A percentile compares a stretch with the other conserved stretches of the same genome.
Conservation (phyloP, 2,329 filamentous ascomycete genomes). For the Fusarium begoniae region DNA sequence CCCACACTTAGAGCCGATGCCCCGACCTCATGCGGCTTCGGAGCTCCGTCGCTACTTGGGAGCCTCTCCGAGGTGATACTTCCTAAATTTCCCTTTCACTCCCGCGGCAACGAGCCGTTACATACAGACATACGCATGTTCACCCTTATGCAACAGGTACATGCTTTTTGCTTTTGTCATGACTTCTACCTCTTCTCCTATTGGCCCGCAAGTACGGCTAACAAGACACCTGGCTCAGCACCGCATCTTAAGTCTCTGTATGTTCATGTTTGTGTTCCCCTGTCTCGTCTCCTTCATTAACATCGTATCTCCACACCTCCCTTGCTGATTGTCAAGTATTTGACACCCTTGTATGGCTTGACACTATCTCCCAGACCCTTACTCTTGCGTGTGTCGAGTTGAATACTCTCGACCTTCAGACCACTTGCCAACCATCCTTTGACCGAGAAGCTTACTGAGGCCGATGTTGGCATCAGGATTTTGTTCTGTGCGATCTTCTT, state of each 20-base stretch:
- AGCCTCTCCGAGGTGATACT: conserved; percentile 26
- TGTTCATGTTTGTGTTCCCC: background rate
- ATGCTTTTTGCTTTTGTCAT: conserved; percentile 14
- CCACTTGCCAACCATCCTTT: conserved; percentile 76
- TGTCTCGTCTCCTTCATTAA: conserved; percentile 41
- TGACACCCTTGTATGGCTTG: conserved; percentile 97
- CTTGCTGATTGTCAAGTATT: conserved; percentile 85
- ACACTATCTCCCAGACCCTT: conserved; percentile 86
- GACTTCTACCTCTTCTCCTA: background rate
- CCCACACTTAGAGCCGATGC: conserved; percentile 42
- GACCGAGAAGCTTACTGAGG: conserved; percentile 75
- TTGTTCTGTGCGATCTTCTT: conserved; percentile 74
- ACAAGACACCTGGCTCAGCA: background rate
- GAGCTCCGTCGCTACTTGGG: conserved; percentile 37
- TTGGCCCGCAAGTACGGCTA: conserved; percentile 14
- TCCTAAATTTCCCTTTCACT: conserved; percentile 23
- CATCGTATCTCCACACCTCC: conserved; percentile 72
- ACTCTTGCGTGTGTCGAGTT: conserved; percentile 80
- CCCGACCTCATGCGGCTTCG: conserved; percentile 39
- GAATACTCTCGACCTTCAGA: conserved; percentile 72
- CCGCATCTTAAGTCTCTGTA: conserved; percentile 5
- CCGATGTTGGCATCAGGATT: conserved; percentile 82
- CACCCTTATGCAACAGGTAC: background rate
- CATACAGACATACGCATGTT: background rate
- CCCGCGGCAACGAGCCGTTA: conserved; percentile 16